Evolutionary conservation across 108 stramenopile genomes (phyloP).

Genomic region (Cylindrotheca closterium): DNA sequence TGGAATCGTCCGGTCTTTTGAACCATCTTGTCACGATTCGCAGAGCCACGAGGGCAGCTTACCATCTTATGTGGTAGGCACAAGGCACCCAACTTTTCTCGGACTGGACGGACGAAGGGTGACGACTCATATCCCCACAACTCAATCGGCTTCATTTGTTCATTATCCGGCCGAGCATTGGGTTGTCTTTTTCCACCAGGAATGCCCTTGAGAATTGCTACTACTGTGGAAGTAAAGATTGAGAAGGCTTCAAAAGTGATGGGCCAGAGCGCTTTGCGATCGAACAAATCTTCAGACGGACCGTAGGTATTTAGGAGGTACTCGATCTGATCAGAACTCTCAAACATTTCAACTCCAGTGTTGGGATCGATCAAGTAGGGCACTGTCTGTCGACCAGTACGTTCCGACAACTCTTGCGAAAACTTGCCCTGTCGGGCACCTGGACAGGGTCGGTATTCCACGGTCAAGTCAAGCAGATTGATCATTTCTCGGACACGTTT

Average conservation of each 20-base stretch:
- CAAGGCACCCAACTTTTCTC: constrained; percentile 68
- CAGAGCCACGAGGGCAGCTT: constrained; percentile 76
- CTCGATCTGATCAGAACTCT: constrained; percentile 76
- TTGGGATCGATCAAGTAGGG: constrained; percentile 87
- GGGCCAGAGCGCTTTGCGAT: constrained; percentile 67
- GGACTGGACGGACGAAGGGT: constrained; percentile 78
- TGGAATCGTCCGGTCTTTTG: constrained; percentile 80
- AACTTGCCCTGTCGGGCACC: constrained; percentile 45
- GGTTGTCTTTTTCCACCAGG: constrained; percentile 44
- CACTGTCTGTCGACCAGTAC: constrained; percentile 51
- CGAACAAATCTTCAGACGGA: constrained; percentile 47
- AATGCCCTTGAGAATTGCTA: constrained; percentile 47
- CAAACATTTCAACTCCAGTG: constrained; percentile 64
- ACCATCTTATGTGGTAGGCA: constrained; percentile 81
- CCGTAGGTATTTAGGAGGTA: constrained; percentile 83
- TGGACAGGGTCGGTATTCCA: constrained; percentile 77
- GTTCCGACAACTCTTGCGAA: constrained; percentile 39
- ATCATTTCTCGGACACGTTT: constrained; percentile 85
- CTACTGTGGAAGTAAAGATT: constrained; percentile 47
- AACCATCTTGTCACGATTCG: constrained; percentile 74
- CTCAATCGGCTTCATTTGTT: constrained; percentile 66
- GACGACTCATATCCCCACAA: constrained; percentile 88
- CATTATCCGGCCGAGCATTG: constrained; percentile 75
- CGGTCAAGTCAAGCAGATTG: constrained; percentile 80
- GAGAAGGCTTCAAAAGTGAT: constrained; percentile 64